Conservation (phyloP, 768 basidiomycete genomes). For the Hygrophoropsis aurantiaca region DNA sequence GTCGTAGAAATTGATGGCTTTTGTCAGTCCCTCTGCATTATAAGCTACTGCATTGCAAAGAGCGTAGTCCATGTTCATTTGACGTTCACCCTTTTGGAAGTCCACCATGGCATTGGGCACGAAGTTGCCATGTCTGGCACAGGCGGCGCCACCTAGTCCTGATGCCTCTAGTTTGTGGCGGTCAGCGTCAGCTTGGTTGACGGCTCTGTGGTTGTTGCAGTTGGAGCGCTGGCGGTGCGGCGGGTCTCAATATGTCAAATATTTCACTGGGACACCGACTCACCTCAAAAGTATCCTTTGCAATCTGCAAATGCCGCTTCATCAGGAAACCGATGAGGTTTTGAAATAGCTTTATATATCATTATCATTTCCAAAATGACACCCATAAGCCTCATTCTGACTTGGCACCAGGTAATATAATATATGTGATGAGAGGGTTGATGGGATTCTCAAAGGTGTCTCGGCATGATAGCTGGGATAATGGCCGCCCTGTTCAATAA, state of each 20-base stretch:
- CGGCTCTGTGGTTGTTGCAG: slow-evolving; percentile 13
- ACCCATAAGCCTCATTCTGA: background rate
- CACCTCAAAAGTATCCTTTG: background rate
- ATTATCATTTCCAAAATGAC: background rate
- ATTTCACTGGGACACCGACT: background rate
- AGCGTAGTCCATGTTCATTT: slow-evolving; percentile 29
- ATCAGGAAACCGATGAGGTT: background rate
- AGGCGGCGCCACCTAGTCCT: slow-evolving; percentile 28
- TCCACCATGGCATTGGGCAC: slow-evolving; percentile 28
- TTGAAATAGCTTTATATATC: background rate
- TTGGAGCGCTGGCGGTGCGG: background rate
- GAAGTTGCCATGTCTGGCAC: slow-evolving; percentile 31
- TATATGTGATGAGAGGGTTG: background rate
- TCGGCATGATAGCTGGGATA: too few species aligned
- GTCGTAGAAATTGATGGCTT: slow-evolving; percentile 23
- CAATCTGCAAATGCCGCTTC: background rate
- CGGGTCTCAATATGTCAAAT: background rate
- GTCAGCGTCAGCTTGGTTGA: slow-evolving; percentile 8
- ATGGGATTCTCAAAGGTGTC: too few species aligned
- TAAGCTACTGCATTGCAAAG: slow-evolving; percentile 20
- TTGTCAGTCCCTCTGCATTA: background rate
- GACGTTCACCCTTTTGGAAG: slow-evolving; percentile 30
- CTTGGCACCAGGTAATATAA: background rate
- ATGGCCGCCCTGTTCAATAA: too few species aligned
- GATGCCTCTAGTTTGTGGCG: slow-evolving; percentile 11